These are phyloP conservation scores for Leccinum pachyderme DNA, from an alignment of 1,284 basidiomycete genomes.

Conservation along the genomic window DNA sequence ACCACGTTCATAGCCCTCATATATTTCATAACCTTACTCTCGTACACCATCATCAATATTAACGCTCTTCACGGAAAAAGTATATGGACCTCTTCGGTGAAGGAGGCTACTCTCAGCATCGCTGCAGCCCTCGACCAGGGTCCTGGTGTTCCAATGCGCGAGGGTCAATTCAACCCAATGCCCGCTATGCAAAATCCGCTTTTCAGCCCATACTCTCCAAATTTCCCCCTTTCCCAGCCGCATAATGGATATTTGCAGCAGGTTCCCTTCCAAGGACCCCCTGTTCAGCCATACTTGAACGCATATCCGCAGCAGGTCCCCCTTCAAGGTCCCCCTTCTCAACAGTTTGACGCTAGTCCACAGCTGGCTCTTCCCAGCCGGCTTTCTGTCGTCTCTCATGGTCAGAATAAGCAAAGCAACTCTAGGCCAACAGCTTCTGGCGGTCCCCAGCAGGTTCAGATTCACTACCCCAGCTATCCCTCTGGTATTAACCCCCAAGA, in stretches of 20 bases:
- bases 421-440: neutral
- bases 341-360: neutral
- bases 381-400: neutral
- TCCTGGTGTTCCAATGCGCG: slow-evolving; percentile 1
- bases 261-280: neutral
- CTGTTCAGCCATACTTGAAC: neutral
- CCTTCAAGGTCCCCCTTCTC: neutral
- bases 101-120: slow-evolving; percentile 9
- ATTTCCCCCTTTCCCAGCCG: neutral
- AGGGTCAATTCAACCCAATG: slow-evolving; percentile 6
- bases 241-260: slow-evolving; percentile 9
- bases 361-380: neutral
- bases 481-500: neutral
- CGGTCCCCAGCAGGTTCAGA: neutral
- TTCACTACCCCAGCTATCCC: slow-evolving; percentile 5
- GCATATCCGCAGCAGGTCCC: neutral
- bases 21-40: slow-evolving; percentile 22
- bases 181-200: slow-evolving; percentile 6
- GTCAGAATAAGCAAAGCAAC: slow-evolving; percentile 8
- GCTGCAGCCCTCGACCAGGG: slow-evolving; percentile 1
- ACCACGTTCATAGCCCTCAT: slow-evolving; percentile 19
- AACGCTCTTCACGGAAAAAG: slow-evolving; percentile 19
- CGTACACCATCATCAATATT: slow-evolving; percentile 25
- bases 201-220: slow-evolving; percentile 5
- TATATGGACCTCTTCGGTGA: slow-evolving; percentile 27